Percentiles rank a stretch among this genome's conserved stretches.
These are phyloP conservation scores for Smallanthus sonchifolius DNA, from an alignment of 129 eudicot species.

Conservation along the genomic window DNA sequence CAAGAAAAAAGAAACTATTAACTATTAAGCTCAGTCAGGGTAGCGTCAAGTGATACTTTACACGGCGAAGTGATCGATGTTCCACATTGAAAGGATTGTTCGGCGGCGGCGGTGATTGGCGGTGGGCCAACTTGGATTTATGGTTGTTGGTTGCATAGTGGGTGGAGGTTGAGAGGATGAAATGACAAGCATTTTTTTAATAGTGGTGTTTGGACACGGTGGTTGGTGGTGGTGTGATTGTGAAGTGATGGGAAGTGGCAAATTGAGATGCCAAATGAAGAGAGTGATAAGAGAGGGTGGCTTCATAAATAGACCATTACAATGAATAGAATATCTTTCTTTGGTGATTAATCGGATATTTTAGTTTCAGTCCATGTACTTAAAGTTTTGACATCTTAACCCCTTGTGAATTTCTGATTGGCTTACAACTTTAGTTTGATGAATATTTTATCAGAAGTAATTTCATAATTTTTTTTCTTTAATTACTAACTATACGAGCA, in stretches of 20 bases:
- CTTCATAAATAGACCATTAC: constrained; percentile 21
- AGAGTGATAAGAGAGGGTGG: constrained; percentile 21
- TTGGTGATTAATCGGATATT: background rate
- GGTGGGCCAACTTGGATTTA: background rate
- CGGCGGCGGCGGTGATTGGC: background rate
- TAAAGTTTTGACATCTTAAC: background rate
- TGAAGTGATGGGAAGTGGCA: constrained; percentile 28
- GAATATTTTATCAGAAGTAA: too few relatives aligned
- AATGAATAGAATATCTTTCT: background rate
- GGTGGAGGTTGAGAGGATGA: background rate
- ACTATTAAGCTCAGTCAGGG: constrained; percentile 55
- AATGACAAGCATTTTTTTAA: constrained; percentile 11
- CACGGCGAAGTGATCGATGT: background rate
- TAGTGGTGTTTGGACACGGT: background rate
- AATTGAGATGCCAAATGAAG: constrained; percentile 32
- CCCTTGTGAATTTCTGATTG: background rate
- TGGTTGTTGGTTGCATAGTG: background rate
- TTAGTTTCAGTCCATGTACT: constrained; percentile 8
- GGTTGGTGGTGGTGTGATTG: constrained; percentile 35
- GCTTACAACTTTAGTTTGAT: background rate
- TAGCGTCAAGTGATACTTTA: constrained; percentile 22
- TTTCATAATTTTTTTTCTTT: too few relatives aligned
- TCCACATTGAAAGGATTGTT: constrained; percentile 9
- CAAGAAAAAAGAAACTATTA: constrained; percentile 39
- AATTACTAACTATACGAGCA: too few relatives aligned